Percentiles rank a stretch among this genome's conserved stretches.
These are phyloP conservation scores for Capsella rubella DNA, from an alignment of 441 rosid species.

Conservation along the genomic window DNA sequence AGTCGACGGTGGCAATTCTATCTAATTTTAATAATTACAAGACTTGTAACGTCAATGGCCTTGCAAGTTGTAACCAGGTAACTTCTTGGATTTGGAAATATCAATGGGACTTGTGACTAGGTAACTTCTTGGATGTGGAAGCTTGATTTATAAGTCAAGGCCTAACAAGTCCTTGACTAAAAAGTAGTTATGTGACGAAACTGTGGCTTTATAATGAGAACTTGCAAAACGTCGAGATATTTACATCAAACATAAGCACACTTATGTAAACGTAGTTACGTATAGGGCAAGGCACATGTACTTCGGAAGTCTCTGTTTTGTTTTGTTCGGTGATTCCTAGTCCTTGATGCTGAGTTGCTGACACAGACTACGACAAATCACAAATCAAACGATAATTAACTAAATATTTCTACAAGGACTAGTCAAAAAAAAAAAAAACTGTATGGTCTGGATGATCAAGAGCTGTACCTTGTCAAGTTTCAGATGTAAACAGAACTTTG, in stretches of 20 bases:
- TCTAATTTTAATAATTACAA: too few species aligned
- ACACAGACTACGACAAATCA: background rate
- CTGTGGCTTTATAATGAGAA: background rate
- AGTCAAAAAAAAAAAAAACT: background rate
- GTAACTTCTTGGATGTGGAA: background rate
- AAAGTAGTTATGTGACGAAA: background rate
- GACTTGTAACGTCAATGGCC: too few species aligned
- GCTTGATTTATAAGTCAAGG: background rate
- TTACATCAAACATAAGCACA: background rate
- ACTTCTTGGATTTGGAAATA: background rate
- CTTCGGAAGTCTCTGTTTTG: constrained; percentile 25
- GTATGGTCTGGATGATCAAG: background rate
- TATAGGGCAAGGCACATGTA: constrained; percentile 24
- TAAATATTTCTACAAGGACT: background rate
- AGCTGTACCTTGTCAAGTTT: constrained; percentile 61
- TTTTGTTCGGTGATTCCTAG: constrained; percentile 9
- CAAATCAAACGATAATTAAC: background rate
- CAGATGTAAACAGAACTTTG: constrained; percentile 58
- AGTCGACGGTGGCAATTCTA: background rate
- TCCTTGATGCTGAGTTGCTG: background rate
- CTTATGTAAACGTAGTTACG: constrained; percentile 1
- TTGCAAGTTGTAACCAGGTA: too few species aligned
- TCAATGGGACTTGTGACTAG: background rate
- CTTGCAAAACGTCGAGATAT: background rate
- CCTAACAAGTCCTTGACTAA: background rate